Conservation (phyloP, 2,329 filamentous ascomycete species). For the Neodidymelliopsis sp. region DNA sequence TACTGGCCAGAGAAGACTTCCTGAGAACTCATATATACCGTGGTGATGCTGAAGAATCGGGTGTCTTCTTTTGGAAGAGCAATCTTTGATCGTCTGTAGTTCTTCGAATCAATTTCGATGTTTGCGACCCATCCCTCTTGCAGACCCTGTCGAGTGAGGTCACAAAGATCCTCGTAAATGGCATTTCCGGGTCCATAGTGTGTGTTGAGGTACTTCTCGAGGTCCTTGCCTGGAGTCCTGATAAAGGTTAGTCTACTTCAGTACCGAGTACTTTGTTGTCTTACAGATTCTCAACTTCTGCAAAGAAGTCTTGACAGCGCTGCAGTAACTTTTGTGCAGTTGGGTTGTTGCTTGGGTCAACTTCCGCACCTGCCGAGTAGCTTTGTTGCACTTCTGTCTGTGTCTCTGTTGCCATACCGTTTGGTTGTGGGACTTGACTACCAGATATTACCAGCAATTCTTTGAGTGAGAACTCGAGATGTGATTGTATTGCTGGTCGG, state of each 20-base stretch:
- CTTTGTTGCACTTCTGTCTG: slow-evolving; percentile 1
- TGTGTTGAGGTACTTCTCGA: slow-evolving; percentile 45
- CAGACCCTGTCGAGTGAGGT: slow-evolving; percentile 43
- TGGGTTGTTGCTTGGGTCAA: slow-evolving; percentile 29
- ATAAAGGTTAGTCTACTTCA: not conserved
- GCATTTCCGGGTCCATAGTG: slow-evolving; percentile 48
- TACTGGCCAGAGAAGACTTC: slow-evolving; percentile 62
- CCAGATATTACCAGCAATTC: no score
- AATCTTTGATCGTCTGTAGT: slow-evolving; percentile 53
- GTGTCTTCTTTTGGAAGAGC: slow-evolving; percentile 56
- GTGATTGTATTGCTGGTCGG: not conserved
- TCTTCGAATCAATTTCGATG: slow-evolving; percentile 37
- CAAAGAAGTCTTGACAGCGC: slow-evolving; percentile 38
- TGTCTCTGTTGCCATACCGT: not conserved
- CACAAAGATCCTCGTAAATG: slow-evolving; percentile 49
- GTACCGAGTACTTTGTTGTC: not conserved
- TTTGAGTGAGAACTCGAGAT: no score
- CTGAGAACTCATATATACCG: slow-evolving; percentile 64
- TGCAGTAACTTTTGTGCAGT: slow-evolving; percentile 32
- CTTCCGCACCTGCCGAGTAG: slow-evolving; percentile 16
- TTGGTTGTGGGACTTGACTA: no score
- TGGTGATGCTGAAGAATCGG: slow-evolving; percentile 63
- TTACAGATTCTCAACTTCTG: slow-evolving; percentile 41
- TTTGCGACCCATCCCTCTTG: slow-evolving; percentile 50
- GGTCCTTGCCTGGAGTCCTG: slow-evolving; percentile 47